Percentiles rank a stretch among this genome's conserved stretches.
Conservation (phyloP, 768 basidiomycete species). For the Cystofilobasidium bisporidii region DNA sequence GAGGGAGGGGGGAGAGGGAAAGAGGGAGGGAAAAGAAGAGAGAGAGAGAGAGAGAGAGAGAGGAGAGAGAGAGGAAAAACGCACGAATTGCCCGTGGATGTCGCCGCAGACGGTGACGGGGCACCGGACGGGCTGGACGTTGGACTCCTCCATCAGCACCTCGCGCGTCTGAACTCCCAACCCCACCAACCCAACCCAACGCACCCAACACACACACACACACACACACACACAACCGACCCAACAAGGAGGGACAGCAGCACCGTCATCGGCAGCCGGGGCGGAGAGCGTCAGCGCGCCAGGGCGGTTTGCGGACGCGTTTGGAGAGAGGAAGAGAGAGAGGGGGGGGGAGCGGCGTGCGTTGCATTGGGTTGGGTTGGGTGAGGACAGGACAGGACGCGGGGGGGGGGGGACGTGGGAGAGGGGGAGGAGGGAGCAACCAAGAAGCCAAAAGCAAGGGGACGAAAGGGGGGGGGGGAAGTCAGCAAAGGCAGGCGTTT, state of each 20-base stretch:
- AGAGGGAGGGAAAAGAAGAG: neutral
- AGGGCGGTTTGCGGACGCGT: no score
- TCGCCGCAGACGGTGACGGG: slow-evolving; percentile 99
- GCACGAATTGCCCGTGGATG: slow-evolving; percentile 98
- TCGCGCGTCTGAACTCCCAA: slow-evolving; percentile 65
- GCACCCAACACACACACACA: no score
- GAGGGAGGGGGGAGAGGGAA: neutral
- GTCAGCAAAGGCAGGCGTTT: slow-evolving; percentile 20
- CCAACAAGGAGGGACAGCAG: no score
- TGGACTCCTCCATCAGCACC: slow-evolving; percentile 97
- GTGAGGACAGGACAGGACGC: neutral
- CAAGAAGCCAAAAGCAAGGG: neutral
- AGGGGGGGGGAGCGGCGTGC: no score
- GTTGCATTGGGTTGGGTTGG: no score
- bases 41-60: neutral
- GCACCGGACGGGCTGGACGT: slow-evolving; percentile 95
- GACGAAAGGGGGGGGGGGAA: slow-evolving; percentile 1
- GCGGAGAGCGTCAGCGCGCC: no score
- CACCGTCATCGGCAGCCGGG: no score
- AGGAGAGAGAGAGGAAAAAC: slow-evolving; percentile 39
- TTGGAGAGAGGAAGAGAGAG: no score
- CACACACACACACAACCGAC: no score
- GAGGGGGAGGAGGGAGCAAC: slow-evolving; percentile 6
- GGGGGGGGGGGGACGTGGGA: no score
- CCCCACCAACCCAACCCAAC: neutral